Evolutionary conservation across 1,284 basidiomycete species (phyloP), one percentile per base, ranked within the genome.

Genomic region (Malassezia brasiliensis): DNA sequence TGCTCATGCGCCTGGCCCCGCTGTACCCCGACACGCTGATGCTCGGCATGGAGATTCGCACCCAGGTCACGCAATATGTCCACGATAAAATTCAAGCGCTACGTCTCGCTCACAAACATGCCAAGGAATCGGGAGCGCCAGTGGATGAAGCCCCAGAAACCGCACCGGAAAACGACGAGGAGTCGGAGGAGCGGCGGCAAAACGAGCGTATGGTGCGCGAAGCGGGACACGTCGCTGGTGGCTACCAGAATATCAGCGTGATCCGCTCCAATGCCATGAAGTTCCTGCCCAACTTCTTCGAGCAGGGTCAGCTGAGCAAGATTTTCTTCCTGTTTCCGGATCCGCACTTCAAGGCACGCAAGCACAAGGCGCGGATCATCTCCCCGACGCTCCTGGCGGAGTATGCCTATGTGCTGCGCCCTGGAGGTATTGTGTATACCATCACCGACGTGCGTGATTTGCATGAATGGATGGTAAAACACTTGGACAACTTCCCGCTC

Each of bases 281-380:
- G 78, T 96, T 96, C 77, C 81, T 96, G 62, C 88, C 91, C 12
- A 98, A 98, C 78, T 96, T 91, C 77, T 96, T 99, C 77, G 75
- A 81, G 11, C 90, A 91, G 72, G 85, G 85, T 59, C 93, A 94
- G 71, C 57, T 73, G 6, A 55, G 53, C 40, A 87, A 94, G 60
- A 81, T 99, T 60, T 99, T 99, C 79, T 96, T 98, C 79, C 82
- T 98, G 59, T 98, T 96, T 77, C 94, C 94, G 32, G 94, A 99
- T 77, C 94, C 94, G 0, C 94, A 98, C 77, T 99, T 99, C 81
- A 98, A 99, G 77, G 81, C 83, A 17, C 84, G 91, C 66, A 99
- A 99, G 76, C 93, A 96, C 80, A 99, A 99, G 78, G 93, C 76
- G 79, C 86, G 79, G 64, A 96, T 96, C 72, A 90, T 96, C 69